Conservation (phyloP, 257 asterid species). For the Hygrophila difformis region DNA sequence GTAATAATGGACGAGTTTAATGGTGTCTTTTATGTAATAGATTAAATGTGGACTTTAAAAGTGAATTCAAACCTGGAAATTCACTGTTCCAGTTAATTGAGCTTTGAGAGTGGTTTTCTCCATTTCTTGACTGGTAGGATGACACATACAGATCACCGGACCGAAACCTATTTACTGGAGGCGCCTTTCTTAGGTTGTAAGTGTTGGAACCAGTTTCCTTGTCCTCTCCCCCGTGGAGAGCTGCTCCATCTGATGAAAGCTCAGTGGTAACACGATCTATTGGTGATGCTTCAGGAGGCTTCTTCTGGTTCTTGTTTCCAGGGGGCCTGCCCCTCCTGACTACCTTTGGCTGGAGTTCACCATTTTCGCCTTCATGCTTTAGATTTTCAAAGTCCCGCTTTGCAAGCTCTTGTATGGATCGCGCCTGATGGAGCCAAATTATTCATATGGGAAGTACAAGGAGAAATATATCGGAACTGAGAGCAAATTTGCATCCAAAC, state of each 20-base stretch:
- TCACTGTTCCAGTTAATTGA: slow-evolving; percentile 72
- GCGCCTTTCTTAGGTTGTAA: slow-evolving; percentile 72
- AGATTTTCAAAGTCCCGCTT: slow-evolving; percentile 77
- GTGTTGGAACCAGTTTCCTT: slow-evolving; percentile 58
- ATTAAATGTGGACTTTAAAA: too few relatives aligned
- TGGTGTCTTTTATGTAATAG: slow-evolving; percentile 6
- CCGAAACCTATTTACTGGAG: slow-evolving; percentile 34
- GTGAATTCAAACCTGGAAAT: slow-evolving; percentile 91
- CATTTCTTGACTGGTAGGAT: slow-evolving; percentile 46
- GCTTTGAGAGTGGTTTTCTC: slow-evolving; percentile 63
- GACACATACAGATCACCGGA: slow-evolving; percentile 43
- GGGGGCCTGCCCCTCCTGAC: slow-evolving; percentile 95
- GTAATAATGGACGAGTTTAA: slow-evolving; percentile 14
- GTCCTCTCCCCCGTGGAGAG: slow-evolving; percentile 74
- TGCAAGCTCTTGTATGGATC: slow-evolving; percentile 76
- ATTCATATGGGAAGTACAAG: slow-evolving; percentile 16
- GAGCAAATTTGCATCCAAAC: slow-evolving; percentile 26
- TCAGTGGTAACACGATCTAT: slow-evolving; percentile 30
- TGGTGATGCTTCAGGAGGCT: slow-evolving; percentile 20
- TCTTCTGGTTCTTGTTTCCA: slow-evolving; percentile 58
- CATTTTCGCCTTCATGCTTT: slow-evolving; percentile 80
- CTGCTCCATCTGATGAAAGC: slow-evolving; percentile 37
- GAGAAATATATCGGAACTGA: slow-evolving; percentile 5
- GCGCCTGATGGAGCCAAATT: slow-evolving; percentile 46
- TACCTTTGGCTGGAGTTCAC: slow-evolving; percentile 79